Percentiles rank a stretch among this genome's conserved stretches.
These are phyloP conservation scores for Starmerella asiatica DNA, from an alignment of 805 yeast species.

Conservation along the genomic window DNA sequence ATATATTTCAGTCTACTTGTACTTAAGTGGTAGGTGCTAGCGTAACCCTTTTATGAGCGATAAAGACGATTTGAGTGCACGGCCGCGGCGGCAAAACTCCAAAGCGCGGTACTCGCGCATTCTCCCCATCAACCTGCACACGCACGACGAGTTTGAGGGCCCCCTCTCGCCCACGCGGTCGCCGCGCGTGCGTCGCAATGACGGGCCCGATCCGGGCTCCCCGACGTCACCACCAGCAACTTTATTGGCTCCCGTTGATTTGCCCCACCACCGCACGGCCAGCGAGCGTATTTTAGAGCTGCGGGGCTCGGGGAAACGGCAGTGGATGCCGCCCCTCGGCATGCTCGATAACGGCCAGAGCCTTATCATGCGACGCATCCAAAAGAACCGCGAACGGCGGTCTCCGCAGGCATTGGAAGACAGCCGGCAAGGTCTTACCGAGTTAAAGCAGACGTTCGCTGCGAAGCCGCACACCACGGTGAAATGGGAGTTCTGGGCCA, in stretches of 20 bases:
- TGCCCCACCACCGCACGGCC: neutral
- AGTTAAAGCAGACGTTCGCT: conserved; percentile 28
- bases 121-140: conserved; percentile 5
- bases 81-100: neutral
- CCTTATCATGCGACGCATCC: conserved; percentile 19
- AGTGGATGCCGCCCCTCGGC: conserved; percentile 10
- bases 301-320: conserved; percentile 12
- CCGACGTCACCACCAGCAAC: neutral
- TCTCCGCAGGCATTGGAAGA: conserved; percentile 36
- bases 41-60: too few species aligned
- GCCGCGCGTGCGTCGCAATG: neutral
- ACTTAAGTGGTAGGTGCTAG: too few species aligned
- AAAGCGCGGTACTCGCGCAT: conserved; percentile 8
- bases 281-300: conserved; percentile 12
- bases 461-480: conserved; percentile 14
- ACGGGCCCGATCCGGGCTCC: neutral
- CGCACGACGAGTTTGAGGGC: neutral
- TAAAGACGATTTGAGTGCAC: too few species aligned
- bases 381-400: conserved; percentile 17
- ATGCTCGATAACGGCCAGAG: conserved; percentile 9
- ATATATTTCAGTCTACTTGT: too few species aligned
- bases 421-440: conserved; percentile 32
- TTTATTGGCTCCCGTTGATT: too few species aligned
- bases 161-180: neutral
- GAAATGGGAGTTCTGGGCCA: conserved; percentile 64